Evolutionary conservation across 345 rosid species (phyloP).

Genomic region (Eucalyptus grandis): DNA sequence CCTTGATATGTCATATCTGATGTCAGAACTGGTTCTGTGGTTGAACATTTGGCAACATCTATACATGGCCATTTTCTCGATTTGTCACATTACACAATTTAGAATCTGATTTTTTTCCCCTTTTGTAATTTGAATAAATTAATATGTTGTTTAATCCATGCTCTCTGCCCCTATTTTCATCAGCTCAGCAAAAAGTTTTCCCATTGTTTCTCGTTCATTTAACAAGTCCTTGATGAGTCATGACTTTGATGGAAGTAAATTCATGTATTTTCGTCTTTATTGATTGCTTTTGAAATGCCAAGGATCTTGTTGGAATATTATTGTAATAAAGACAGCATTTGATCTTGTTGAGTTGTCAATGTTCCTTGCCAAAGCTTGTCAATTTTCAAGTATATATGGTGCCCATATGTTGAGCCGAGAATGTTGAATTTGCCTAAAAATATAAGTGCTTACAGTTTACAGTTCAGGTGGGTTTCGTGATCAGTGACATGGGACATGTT

Average conservation of each 20-base stretch:
- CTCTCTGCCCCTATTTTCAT: not conserved
- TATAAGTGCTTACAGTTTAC: not conserved
- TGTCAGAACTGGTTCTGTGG: not conserved
- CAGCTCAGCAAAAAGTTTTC: not conserved
- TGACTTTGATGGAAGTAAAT: not conserved
- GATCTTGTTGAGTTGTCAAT: not conserved
- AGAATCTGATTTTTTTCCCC: not conserved
- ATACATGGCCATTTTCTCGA: not conserved
- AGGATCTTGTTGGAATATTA: not conserved
- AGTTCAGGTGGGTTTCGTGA: not conserved
- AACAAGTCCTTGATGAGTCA: not conserved
- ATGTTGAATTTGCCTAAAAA: not conserved
- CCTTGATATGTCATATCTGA: not conserved
- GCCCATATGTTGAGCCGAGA: not conserved
- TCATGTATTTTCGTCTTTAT: not conserved
- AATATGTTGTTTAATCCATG: not conserved
- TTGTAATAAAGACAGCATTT: not conserved
- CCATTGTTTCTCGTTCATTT: not conserved
- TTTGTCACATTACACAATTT: not conserved
- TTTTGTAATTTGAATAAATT: not conserved
- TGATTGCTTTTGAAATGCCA: not conserved
- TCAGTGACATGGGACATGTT: not conserved
- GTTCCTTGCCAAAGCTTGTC: not conserved
- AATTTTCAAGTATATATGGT: not conserved
- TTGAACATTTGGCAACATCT: not conserved